Evolutionary conservation across 2,329 filamentous ascomycete genomes (phyloP), one percentile per base, ranked within the genome.

Genomic region (Venturia asperata): DNA sequence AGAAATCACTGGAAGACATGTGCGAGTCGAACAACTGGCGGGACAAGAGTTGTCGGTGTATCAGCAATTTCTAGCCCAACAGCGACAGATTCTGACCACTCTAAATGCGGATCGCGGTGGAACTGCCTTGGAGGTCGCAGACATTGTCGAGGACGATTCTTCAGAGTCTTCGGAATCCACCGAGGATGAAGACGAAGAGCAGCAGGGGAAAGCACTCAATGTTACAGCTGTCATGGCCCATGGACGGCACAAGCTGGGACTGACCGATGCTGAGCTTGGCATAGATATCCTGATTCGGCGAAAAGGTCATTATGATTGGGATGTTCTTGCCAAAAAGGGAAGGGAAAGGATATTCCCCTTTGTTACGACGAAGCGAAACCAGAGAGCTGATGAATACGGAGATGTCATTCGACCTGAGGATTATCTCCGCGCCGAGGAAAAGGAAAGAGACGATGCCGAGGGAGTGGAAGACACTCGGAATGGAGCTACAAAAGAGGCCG

Each of bases 351-450:
- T 96, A 78, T 97, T 97, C 73, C 94, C 94, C 0, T 87, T 95
- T 64, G 85, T 92, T 0, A 37, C 56, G 9, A 85, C 92, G 30
- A 87, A 91, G 63, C 83, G 90, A 71, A 89, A 45, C 21, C 64
- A 87, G 73, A 87, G 91, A 62, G 85, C 83, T 39, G 94, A 97
- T 72, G 93, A 97, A 68, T 99, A 94, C 76, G 94, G 94, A 66
- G 94, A 99, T 69, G 79, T 95, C 19, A 97, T 99, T 70, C 86
- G 92, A 64, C 90, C 93, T 0, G 94, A 97, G 74, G 94, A 99
- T 68, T 99, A 93, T 73, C 82, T 97, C 1, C 85, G 92, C 66
- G 93, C 92, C 0, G 94, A 99, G 73, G 94, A 97, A 76, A 87
- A 91, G 66, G 91, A 96, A 69, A 86, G 88, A 66, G 82, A 85